These are phyloP conservation scores for Leccinum truebloodii DNA, from an alignment of 768 basidiomycete species.

Conservation along the genomic window DNA sequence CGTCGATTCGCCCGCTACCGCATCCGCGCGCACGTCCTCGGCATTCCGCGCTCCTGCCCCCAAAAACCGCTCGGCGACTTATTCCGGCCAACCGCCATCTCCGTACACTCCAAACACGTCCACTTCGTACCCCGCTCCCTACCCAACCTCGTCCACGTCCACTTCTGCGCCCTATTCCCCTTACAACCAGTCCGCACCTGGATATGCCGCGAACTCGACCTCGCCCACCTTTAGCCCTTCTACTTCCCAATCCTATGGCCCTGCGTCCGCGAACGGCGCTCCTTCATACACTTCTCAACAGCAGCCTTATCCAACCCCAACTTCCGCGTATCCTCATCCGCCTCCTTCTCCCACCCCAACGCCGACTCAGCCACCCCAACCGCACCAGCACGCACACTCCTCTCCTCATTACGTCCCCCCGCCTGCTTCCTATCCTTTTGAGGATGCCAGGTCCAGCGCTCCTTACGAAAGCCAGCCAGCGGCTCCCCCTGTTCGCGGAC, in stretches of 20 bases:
- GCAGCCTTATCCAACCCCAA: conserved; percentile 25
- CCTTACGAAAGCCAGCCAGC: conserved; percentile 21
- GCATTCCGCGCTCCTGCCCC: conserved; percentile 17
- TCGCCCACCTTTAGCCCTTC: conserved; percentile 28
- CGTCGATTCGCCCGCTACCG: conserved; percentile 20
- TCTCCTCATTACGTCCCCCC: conserved; percentile 26
- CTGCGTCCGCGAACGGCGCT: conserved; percentile 12
- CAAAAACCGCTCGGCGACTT: conserved; percentile 22
- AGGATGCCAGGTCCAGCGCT: conserved; percentile 18
- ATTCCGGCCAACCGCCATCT: conserved; percentile 17
- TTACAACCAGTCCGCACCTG: conserved; percentile 21
- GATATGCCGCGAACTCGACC: conserved; percentile 21
- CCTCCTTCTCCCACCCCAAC: conserved; percentile 34
- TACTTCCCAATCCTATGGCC: conserved; percentile 22
- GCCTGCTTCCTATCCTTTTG: conserved; percentile 24
- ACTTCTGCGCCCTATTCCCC: conserved; percentile 20
- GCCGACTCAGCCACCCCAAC: conserved; percentile 28
- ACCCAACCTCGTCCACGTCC: conserved; percentile 21
- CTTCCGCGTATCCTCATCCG: conserved; percentile 30
- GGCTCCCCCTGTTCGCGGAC: conserved; percentile 19
- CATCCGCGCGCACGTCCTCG: conserved; percentile 9
- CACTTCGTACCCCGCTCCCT: conserved; percentile 15
- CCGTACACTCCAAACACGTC: conserved; percentile 23
- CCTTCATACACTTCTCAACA: conserved; percentile 19
- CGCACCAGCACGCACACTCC: conserved; percentile 20